Base-by-base conservation (phyloP, 495 filamentous ascomycete genomes). In the Penicillium flavigenum region DNA sequence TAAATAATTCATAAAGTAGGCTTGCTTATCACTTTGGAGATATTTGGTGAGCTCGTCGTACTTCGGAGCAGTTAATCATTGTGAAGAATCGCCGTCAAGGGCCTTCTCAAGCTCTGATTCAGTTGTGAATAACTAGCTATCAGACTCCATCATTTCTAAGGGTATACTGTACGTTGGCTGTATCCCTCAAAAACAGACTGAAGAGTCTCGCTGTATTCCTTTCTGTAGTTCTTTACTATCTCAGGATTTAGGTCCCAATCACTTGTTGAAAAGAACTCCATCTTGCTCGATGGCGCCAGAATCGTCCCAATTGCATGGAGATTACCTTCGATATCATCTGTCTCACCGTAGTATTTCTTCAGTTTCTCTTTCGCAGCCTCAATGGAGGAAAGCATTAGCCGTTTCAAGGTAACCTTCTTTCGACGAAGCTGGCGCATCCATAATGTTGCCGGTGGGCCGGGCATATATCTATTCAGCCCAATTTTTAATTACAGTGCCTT, bases 281-380 rank as follows among this genome's bases (percentile, higher is more conserved):
- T n/a, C n/a, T n/a, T n/a, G n/a, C n/a, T n/a, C n/a, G n/a, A n/a
- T n/a, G n/a, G n/a, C n/a, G n/a, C n/a, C n/a, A n/a, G n/a, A n/a
- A n/a, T n/a, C n/a, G 19, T 51, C 57, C 58, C 48, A 66, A n/a
- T 61, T 53, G 0, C 43, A 26, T 26, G 4, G 24, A 26, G 24
- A 26, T 26, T 26, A 26, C 24, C 24, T 26, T 26, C 24, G 24
- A 26, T 26, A 26, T 26, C 24, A 26, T 26, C 24, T 26, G 24
- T 26, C 24, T 26, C 24, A 4, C 24, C 24, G 24, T 26, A 26
- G 2, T 26, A 26, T 26, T 50, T 39, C 7, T 59, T 45, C 31
- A 2, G 8, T 32, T 8, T 32, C 31, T 32, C 31, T 32, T 32
- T 32, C 31, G 31, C 31, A 32, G 31, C 31, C 10, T 32, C 31